A percentile compares a stretch with the other conserved stretches of the same genome.
These are phyloP conservation scores for Annona cherimola DNA, from an alignment of 164 flowering plant genomes.

Conservation along the genomic window DNA sequence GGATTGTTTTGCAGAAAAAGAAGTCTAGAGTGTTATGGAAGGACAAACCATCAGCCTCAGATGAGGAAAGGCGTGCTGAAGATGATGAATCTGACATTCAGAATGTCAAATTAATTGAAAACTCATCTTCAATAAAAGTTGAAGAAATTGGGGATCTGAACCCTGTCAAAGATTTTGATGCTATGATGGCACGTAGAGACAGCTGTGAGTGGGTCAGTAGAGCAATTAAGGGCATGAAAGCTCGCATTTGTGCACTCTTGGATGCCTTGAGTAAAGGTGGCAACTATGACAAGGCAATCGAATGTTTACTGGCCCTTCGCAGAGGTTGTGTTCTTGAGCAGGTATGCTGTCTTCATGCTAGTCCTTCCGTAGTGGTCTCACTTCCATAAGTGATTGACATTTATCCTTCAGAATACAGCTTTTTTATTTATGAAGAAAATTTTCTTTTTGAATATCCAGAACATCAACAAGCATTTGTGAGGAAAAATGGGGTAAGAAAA, in stretches of 20 bases:
- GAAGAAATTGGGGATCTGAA: slow-evolving; percentile 50
- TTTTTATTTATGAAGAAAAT: too few species aligned
- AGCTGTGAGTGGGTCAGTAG: slow-evolving; percentile 59
- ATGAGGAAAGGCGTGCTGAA: slow-evolving; percentile 32
- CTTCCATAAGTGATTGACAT: not conserved
- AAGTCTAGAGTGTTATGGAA: slow-evolving; percentile 44
- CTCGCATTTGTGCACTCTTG: slow-evolving; percentile 45
- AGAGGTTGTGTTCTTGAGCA: slow-evolving; percentile 87
- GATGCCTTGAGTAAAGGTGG: slow-evolving; percentile 55
- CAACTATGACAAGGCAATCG: slow-evolving; percentile 51
- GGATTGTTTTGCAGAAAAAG: slow-evolving; percentile 53
- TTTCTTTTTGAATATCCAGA: too few species aligned
- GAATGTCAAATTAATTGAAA: slow-evolving; percentile 19
- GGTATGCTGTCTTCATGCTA: slow-evolving; percentile 26
- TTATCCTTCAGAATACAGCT: too few species aligned
- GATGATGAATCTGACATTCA: slow-evolving; percentile 17
- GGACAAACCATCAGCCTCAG: slow-evolving; percentile 57
- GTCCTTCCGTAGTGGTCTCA: not conserved
- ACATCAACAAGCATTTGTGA: too few species aligned
- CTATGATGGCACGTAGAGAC: slow-evolving; percentile 83
- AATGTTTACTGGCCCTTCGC: slow-evolving; percentile 68
- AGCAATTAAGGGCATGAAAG: slow-evolving; percentile 67
- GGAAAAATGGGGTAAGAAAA: too few species aligned
- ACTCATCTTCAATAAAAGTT: slow-evolving; percentile 27
- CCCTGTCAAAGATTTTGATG: slow-evolving; percentile 85